Base-by-base conservation (phyloP, 805 yeast species). In the Candida sphagnicola region DNA sequence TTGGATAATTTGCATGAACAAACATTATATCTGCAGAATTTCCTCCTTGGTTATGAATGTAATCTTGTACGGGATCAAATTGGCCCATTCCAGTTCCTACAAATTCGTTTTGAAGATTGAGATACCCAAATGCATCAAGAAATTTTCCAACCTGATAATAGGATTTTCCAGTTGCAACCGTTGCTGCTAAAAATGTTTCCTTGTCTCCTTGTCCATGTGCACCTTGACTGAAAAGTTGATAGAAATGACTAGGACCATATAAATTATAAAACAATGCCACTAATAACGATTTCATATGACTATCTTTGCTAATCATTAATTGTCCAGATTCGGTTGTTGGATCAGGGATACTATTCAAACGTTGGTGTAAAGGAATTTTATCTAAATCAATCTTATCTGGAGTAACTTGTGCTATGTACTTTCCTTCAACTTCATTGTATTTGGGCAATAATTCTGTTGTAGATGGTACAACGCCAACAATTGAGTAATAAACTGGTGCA, bases 61-160 rank as follows among this genome's bases (percentile, higher is more conserved):
- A 77, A 56, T 85, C 95, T 31, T 72, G 73, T n/a, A 70, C 57
- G 2, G 90, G 87, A 52, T 82, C 78, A 44, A 67, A 77, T 57
- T 86, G 95, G 4, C 83, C 81, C 88, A 85, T 85, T 2, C 85
- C 86, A 8, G 80, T 75, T 13, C 90, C 91, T n/a, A 69, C 59
- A 52, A 73, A 82, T 8, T 65, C 65, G 40, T 60, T 56, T 21
- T 55, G 38, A 2, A 42, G 34, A 38, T 56, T 43, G 40, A 66
- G 55, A 42, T 73, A 62, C 37, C 85, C 80, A 41, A 79, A 49
- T 5, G 82, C 82, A 31, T 67, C 59, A 48, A 79, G 65, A 43
- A 63, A 63, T 45, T 68, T 74, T 34, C 72, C 64, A 6, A 79
- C 78, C 53, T 78, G 83, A 51, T 79, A 78, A 45, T 65, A 78